Evolutionary conservation across 768 basidiomycete genomes (phyloP).

Genomic region (Trametes sanguinea): DNA sequence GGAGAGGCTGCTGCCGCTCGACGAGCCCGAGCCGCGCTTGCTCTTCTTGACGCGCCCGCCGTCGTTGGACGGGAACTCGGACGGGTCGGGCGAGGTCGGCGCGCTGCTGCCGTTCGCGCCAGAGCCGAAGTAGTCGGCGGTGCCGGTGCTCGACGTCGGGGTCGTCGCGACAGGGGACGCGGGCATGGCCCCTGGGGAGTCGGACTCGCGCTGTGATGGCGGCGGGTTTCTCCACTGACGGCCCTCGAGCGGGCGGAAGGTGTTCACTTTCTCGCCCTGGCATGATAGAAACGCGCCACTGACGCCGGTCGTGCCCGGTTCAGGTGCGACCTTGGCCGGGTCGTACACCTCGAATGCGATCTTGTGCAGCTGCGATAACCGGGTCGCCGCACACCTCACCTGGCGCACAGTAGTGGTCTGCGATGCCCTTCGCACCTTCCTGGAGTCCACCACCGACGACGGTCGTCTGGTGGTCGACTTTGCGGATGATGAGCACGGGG

Average conservation of each 20-base stretch:
- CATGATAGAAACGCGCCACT: conserved; percentile 87
- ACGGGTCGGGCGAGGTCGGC: conserved; percentile 65
- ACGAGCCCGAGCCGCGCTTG: conserved; percentile 75
- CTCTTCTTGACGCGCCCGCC: conserved; percentile 82
- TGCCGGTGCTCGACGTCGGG: conserved; percentile 43
- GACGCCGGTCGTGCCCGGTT: conserved; percentile 74
- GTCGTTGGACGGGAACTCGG: conserved; percentile 76
- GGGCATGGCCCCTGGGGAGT: conserved; percentile 52
- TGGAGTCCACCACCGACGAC: conserved; percentile 90
- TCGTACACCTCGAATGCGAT: conserved; percentile 93
- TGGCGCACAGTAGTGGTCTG: conserved; percentile 77
- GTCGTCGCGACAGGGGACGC: conserved; percentile 69
- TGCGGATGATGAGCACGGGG: conserved; percentile 90
- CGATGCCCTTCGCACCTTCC: conserved; percentile 83
- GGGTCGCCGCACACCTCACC: conserved; percentile 93
- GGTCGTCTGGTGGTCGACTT: conserved; percentile 87
- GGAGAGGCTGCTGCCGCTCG: conserved; percentile 63
- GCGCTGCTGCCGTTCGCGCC: conserved; percentile 55
- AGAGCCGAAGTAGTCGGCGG: conserved; percentile 64
- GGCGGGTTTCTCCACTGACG: conserved; percentile 63
- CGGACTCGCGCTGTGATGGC: conserved; percentile 32
- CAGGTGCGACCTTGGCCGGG: conserved; percentile 63
- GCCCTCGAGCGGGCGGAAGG: conserved; percentile 81
- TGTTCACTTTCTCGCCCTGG: conserved; percentile 93
- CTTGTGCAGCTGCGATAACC: conserved; percentile 94